Percentiles rank a stretch among this genome's conserved stretches.
Evolutionary conservation across 306 rosid species (phyloP).

Genomic region (Quercus gilva): DNA sequence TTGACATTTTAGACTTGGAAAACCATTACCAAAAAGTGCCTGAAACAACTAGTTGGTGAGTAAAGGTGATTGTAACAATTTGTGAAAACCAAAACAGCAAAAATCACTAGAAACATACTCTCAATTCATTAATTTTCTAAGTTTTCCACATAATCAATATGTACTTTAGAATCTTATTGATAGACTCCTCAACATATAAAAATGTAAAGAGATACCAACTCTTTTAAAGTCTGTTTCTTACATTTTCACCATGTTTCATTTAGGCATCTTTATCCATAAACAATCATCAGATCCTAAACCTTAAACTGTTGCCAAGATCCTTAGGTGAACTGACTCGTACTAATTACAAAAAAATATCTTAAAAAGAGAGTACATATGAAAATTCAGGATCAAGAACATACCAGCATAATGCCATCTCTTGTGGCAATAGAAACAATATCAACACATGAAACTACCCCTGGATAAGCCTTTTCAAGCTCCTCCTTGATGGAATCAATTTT

Average conservation of each 20-base stretch:
- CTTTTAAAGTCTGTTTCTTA: neutral
- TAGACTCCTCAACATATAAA: neutral
- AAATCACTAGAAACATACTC: neutral
- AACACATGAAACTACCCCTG: conserved; percentile 1
- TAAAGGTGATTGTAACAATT: too few species aligned
- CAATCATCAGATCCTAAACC: too few species aligned
- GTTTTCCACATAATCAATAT: too few species aligned
- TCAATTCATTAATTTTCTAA: neutral
- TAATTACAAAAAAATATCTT: neutral
- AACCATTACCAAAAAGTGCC: too few species aligned
- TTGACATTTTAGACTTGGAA: too few species aligned
- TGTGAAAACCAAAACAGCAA: neutral
- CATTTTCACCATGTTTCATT: too few species aligned
- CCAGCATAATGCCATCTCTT: conserved; percentile 51
- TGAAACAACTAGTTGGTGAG: too few species aligned
- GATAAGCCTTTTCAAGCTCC: too few species aligned
- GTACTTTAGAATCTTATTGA: neutral
- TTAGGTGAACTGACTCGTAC: neutral
- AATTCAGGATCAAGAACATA: conserved; percentile 18
- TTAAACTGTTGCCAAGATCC: too few species aligned
- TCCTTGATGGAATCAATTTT: too few species aligned
- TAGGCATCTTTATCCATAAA: too few species aligned
- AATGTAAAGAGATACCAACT: neutral
- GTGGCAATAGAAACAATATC: conserved; percentile 50
- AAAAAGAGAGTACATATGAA: neutral